A percentile compares a stretch with the other conserved stretches of the same genome.
Evolutionary conservation across 495 filamentous ascomycete genomes (phyloP).

Genomic region (Annulohypoxylon bovei): DNA sequence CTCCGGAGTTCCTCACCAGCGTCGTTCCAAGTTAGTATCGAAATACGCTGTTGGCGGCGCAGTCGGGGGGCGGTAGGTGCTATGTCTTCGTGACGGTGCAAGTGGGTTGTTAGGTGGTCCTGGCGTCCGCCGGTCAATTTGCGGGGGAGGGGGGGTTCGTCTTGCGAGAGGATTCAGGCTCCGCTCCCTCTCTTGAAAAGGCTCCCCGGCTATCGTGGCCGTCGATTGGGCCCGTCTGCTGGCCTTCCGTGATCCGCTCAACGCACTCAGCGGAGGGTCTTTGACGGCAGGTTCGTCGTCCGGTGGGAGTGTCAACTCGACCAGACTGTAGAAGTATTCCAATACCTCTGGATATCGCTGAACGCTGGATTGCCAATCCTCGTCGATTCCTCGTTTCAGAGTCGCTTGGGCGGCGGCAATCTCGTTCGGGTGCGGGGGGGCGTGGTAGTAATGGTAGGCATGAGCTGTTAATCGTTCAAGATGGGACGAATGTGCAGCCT

Average conservation of each 20-base stretch:
- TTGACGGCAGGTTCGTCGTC: slow-evolving; percentile 64
- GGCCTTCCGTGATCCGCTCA: slow-evolving; percentile 55
- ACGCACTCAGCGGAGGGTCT: slow-evolving; percentile 65
- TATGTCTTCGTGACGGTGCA: slow-evolving; percentile 45
- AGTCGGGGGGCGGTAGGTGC: slow-evolving; percentile 37
- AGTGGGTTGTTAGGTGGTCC: slow-evolving; percentile 45
- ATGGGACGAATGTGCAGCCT: slow-evolving; percentile 63
- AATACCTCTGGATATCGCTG: slow-evolving; percentile 77
- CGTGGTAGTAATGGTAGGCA: slow-evolving; percentile 65
- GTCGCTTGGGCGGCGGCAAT: slow-evolving; percentile 66
- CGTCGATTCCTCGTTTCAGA: slow-evolving; percentile 75
- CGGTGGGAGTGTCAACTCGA: slow-evolving; percentile 67
- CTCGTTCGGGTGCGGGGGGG: slow-evolving; percentile 65
- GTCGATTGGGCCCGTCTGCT: slow-evolving; percentile 47
- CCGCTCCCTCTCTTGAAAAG: slow-evolving; percentile 42
- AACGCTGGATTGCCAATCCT: slow-evolving; percentile 75
- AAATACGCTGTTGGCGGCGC: slow-evolving; percentile 35
- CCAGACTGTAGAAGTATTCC: slow-evolving; percentile 74
- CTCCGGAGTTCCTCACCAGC: slow-evolving; percentile 1
- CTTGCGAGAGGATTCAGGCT: slow-evolving; percentile 39
- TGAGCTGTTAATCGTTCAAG: slow-evolving; percentile 67
- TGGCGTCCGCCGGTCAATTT: slow-evolving; percentile 44
- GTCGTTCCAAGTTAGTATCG: slow-evolving; percentile 8
- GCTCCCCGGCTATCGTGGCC: slow-evolving; percentile 41
- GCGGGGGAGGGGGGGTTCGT: slow-evolving; percentile 46